Base-by-base conservation (phyloP, 164 flowering plant species). In the Vitis labrusca region DNA sequence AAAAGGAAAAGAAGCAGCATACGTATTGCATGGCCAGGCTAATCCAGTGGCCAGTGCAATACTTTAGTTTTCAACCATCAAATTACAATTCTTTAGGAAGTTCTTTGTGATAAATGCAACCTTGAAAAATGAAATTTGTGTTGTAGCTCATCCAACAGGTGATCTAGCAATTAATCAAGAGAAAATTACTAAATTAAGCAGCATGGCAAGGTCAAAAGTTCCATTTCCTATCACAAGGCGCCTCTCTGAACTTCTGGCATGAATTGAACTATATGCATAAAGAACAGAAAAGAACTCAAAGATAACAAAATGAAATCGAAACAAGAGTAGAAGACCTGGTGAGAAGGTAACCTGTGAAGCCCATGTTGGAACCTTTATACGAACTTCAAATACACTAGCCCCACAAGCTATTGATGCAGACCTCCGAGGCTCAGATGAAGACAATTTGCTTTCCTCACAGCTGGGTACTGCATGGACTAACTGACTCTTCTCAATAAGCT, bases 361-460 rank as follows among this genome's bases (percentile, higher is more conserved):
- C 98, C 98, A 94, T 60, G 92, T 56, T 10, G 98, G 94, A 73
- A 89, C 87, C 80, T 88, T 91, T 88, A 92, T 71, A 76, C 82
- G 77, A 76, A 92, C 97, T 91, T 94, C 97, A 83, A 86, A 92
- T 17, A 92, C 92, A 63, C 85, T 66, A 59, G 93, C 93, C 48
- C 97, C 97, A 79, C 97, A 89, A 61, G 97, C 98, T 73, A 94
- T 79, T 55, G 97, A 84, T 65, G 84, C 80, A 59, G 98, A 92
- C 49, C 73, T 86, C 56, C 97, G 90, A 70, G 97, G 97, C 73
- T 83, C 90, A 47, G 81, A 85, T 4, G 74, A 60, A 52, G 85
- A 73, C 19, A 51, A 62, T 73, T 79, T 85, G 69, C 73, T 81
- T 70, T 86, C 94, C 49, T 85, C 94, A 66, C 64, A 62, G 62